phyloP scores from a whole-genome alignment of 2,329 filamentous ascomycete species.

The Cladosporium sp. region DNA sequence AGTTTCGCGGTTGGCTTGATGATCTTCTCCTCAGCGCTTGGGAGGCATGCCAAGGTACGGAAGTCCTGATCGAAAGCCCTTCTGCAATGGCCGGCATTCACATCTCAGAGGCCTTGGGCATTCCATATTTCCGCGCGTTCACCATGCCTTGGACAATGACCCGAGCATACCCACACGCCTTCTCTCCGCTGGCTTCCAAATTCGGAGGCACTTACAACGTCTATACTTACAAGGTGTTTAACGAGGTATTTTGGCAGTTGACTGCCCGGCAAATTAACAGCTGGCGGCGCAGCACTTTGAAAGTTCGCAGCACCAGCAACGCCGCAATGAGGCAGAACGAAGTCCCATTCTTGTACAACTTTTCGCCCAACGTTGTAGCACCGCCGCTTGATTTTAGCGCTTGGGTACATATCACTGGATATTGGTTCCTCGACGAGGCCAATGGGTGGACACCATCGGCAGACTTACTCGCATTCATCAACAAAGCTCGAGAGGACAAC shows the following conservation, averaged over 20 bases:
- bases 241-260: slow-evolving; percentile 93
- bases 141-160: slow-evolving; percentile 99
- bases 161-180: slow-evolving; percentile 91
- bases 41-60: slow-evolving; percentile 76
- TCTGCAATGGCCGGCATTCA: slow-evolving; percentile 97
- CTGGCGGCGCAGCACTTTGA: slow-evolving; percentile 79
- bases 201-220: slow-evolving; percentile 95
- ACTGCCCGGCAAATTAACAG: slow-evolving; percentile 87
- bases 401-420: slow-evolving; percentile 95
- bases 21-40: slow-evolving; percentile 78
- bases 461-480: slow-evolving; percentile 76
- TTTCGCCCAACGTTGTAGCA: slow-evolving; percentile 87
- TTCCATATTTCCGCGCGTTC: slow-evolving; percentile 95
- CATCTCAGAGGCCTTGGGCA: slow-evolving; percentile 85
- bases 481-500: slow-evolving; percentile 69
- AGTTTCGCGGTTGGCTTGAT: slow-evolving; percentile 94
- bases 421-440: slow-evolving; percentile 91
- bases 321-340: slow-evolving; percentile 95
- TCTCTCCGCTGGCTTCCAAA: slow-evolving; percentile 86
- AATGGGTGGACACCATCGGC: slow-evolving; percentile 65
- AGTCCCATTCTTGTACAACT: slow-evolving; percentile 98
- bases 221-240: slow-evolving; percentile 92
- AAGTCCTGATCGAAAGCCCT: slow-evolving; percentile 90
- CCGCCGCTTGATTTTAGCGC: slow-evolving; percentile 93
- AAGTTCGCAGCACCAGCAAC: slow-evolving; percentile 72